Percentiles rank a stretch among this genome's conserved stretches.
Conservation (phyloP, 2,329 filamentous ascomycete species). For the Cladosporium sp. region DNA sequence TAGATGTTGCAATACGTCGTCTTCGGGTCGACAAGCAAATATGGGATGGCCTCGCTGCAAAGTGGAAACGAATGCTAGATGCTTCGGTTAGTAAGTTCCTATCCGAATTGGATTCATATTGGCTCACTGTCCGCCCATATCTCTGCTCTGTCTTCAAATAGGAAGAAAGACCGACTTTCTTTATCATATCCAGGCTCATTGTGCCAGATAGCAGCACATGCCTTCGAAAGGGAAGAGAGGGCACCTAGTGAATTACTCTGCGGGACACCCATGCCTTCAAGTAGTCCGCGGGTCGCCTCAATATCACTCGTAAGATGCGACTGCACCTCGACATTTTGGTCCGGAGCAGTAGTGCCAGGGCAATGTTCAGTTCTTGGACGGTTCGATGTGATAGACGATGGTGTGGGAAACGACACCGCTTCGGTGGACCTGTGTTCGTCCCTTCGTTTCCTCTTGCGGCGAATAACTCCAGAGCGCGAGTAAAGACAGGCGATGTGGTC, state of each 20-base stretch:
- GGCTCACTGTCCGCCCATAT: constrained; percentile 16
- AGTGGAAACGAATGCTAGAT: constrained; percentile 13
- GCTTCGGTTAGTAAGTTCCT: neutral
- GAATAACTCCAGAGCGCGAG: constrained; percentile 20
- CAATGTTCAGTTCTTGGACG: no score
- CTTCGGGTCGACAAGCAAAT: constrained; percentile 11
- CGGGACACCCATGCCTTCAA: neutral
- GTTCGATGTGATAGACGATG: no score
- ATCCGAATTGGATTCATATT: neutral
- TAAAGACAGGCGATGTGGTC: constrained; percentile 15
- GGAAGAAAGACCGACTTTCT: constrained; percentile 15
- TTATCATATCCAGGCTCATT: constrained; percentile 14
- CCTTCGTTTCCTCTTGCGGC: constrained; percentile 18
- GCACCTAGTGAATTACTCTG: constrained; percentile 14
- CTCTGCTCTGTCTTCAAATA: constrained; percentile 14
- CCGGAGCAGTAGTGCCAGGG: no score
- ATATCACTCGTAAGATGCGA: constrained; percentile 16
- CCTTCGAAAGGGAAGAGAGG: constrained; percentile 17
- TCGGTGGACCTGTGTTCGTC: neutral
- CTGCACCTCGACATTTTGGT: neutral
- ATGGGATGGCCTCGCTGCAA: constrained; percentile 13
- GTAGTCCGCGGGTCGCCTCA: constrained; percentile 16
- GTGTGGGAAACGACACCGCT: no score
- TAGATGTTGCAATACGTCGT: constrained; percentile 14
- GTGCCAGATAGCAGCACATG: constrained; percentile 18